phyloP scores from a whole-genome alignment of 2,329 filamentous ascomycete genomes.

The Pseudocercospora pini-densiflorae region DNA sequence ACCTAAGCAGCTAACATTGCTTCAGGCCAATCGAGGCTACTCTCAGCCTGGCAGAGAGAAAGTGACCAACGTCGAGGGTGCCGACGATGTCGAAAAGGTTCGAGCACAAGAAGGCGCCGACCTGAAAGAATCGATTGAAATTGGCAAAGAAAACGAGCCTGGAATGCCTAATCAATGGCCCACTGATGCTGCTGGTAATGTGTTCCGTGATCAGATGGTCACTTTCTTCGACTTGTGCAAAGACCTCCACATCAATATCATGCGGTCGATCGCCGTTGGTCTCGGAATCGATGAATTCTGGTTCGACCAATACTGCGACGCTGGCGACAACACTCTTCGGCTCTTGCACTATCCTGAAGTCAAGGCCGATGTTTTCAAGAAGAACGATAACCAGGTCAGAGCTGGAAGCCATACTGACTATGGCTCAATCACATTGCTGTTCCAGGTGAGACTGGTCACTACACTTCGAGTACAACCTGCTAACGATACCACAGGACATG shows the following conservation, averaged over 20 bases:
- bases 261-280: conserved; percentile 66
- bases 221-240: conserved; percentile 76
- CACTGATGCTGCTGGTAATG: conserved; percentile 60
- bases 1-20: not conserved
- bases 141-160: conserved; percentile 63
- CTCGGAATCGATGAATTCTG: conserved; percentile 69
- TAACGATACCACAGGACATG: conserved; percentile 47
- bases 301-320: conserved; percentile 77
- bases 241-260: conserved; percentile 72
- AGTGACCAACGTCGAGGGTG: conserved; percentile 61
- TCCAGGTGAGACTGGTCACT: conserved; percentile 35
- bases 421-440: conserved; percentile 56
- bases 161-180: conserved; percentile 81
- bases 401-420: conserved; percentile 79
- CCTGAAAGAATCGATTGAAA: conserved; percentile 64
- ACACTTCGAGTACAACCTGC: not conserved
- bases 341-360: conserved; percentile 57
- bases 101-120: conserved; percentile 55
- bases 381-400: conserved; percentile 57
- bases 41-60: conserved; percentile 66
- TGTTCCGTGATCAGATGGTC: conserved; percentile 73
- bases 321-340: conserved; percentile 67
- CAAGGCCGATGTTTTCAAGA: conserved; percentile 60
- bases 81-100: conserved; percentile 60
- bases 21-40: conserved; percentile 53